Conservation (phyloP, 352 stramenopile genomes). For the Phytophthora chlamydospora region DNA sequence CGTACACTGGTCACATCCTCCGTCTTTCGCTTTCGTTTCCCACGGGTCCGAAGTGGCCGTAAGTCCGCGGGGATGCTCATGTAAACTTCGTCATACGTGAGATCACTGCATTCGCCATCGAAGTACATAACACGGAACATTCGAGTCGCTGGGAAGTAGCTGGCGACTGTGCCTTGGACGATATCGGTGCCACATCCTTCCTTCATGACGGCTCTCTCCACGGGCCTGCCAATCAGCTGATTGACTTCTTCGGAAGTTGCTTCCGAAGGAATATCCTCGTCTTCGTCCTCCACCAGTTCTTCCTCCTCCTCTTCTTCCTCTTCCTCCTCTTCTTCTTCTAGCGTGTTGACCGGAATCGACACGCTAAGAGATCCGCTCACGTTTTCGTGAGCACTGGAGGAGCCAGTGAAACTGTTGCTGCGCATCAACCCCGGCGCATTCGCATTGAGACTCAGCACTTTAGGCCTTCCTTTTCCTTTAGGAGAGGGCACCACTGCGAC, state of each 20-base stretch:
- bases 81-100: slow-evolving; percentile 65
- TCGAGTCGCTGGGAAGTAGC: slow-evolving; percentile 78
- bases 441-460: slow-evolving; percentile 52
- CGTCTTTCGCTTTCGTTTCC: slow-evolving; percentile 55
- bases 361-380: slow-evolving; percentile 25
- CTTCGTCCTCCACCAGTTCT: slow-evolving; percentile 24
- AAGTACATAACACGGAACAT: slow-evolving; percentile 77
- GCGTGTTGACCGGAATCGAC: slow-evolving; percentile 19
- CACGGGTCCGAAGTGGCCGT: slow-evolving; percentile 23
- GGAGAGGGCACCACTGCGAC: slow-evolving; percentile 2
- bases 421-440: slow-evolving; percentile 39
- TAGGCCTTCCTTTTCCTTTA: slow-evolving; percentile 24
- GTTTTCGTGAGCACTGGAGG: slow-evolving; percentile 5
- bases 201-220: slow-evolving; percentile 46
- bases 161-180: slow-evolving; percentile 60
- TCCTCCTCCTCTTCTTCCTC: slow-evolving; percentile 22
- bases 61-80: slow-evolving; percentile 58
- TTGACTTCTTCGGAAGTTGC: slow-evolving; percentile 47
- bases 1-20: slow-evolving; percentile 10
- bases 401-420: slow-evolving; percentile 21
- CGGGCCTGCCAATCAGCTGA: slow-evolving; percentile 49
- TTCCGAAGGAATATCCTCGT: slow-evolving; percentile 10
- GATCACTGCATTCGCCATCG: slow-evolving; percentile 59
- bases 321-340: slow-evolving; percentile 15
- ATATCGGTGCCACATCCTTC: slow-evolving; percentile 35